Percentiles rank a stretch among this genome's conserved stretches.
These are phyloP conservation scores for Fonsecaea pedrosoi DNA, from an alignment of 2,329 filamentous ascomycete species.

Conservation along the genomic window DNA sequence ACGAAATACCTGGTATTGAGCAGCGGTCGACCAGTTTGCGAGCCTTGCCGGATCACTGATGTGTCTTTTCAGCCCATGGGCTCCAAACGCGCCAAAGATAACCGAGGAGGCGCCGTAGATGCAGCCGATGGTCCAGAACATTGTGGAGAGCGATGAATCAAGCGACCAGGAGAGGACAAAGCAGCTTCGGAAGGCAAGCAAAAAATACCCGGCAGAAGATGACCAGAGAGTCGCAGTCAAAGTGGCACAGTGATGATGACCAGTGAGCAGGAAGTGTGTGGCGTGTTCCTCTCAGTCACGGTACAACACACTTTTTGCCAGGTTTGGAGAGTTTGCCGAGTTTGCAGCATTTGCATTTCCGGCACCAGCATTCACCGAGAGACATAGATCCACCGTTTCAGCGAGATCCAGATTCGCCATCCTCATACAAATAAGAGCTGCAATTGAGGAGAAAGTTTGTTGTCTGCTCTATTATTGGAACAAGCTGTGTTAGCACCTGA, in stretches of 20 bases:
- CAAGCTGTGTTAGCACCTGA: neutral
- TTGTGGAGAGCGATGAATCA: neutral
- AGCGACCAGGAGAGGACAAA: neutral
- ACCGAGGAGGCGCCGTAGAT: constrained; percentile 68
- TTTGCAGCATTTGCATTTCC: constrained; percentile 3
- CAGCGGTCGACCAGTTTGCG: constrained; percentile 68
- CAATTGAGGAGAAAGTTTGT: neutral
- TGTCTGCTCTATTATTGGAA: neutral
- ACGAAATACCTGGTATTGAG: constrained; percentile 69
- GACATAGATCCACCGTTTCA: neutral
- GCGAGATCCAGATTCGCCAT: neutral
- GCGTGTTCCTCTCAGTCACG: neutral
- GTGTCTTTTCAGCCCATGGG: constrained; percentile 68
- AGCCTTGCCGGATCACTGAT: constrained; percentile 65
- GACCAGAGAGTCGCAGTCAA: neutral
- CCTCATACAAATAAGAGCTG: neutral
- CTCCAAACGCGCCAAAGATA: constrained; percentile 69
- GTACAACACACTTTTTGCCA: no score
- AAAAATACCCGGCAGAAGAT: neutral
- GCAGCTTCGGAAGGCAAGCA: neutral
- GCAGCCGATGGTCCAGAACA: constrained; percentile 68
- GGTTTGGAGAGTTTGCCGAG: constrained; percentile 11
- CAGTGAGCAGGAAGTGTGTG: neutral
- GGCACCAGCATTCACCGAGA: neutral
- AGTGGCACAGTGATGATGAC: neutral